Base-by-base conservation (phyloP, 2,329 filamentous ascomycete species). In the Phaeosphaeria sp. region DNA sequence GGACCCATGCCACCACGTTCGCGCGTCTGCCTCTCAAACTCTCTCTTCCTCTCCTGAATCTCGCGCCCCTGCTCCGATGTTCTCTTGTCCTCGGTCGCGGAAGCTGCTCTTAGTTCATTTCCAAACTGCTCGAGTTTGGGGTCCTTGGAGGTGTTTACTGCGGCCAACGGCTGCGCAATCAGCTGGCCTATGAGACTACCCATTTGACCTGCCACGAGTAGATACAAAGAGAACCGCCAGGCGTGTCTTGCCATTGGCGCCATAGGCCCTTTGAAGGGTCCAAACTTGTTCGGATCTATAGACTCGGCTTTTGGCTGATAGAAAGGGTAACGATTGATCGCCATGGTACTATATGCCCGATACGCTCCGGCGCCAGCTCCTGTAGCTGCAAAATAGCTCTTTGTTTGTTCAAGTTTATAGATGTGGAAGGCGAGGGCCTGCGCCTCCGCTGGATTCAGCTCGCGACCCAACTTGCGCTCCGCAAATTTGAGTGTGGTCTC, bases 401-500 rank as follows among this genome's bases (percentile, higher is more conserved):
- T 76, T 5, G 72, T 73, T 39, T 75, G 65, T 33, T 80, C 65
- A 5, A 72, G 69, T 43, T 77, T 72, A 21, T 78, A 75, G 25
- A 77, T 66, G 56, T 81, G 76, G 54, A 63, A 76, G 11, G 78
- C 76, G 13, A 82, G 64, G 0, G 79, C 78, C 50, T 81, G 77
- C 6, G 77, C 71, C 65, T 83, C 81, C 13, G 79, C 75, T 20
- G 75, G 68, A 6, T 71, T 72, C 13, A 81, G 50, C 1, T 74
- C 69, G 11, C 81, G 74, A 5, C 74, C 67, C 10, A 82, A 54
- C 13, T 76, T 67, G 27, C 68, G 58, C 65, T 75, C 60, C 47
- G 67, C 68, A 60, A 71, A 66, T 50, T 69, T 64, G 30, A 81
- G 69, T 1, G 69, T 73, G 2, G 67, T 63, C 33, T 72, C 68